Conservation (phyloP, 2,329 filamentous ascomycete genomes). For the Neopestalotiopsis sp. region DNA sequence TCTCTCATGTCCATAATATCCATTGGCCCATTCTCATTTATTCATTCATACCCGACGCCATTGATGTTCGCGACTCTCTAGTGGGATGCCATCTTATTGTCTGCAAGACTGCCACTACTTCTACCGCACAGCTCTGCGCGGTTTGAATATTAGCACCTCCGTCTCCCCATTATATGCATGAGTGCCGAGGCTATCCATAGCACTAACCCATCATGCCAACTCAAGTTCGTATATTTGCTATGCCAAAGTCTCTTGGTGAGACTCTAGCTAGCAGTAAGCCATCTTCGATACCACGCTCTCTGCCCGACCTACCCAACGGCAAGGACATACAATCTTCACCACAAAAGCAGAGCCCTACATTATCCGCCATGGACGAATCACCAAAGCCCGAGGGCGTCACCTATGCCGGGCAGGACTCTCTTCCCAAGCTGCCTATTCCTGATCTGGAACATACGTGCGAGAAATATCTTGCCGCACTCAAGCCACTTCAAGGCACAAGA, state of each 20-base stretch:
- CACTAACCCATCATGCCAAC: constrained; percentile 55
- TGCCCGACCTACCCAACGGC: constrained; percentile 38
- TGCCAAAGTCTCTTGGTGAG: constrained; percentile 75
- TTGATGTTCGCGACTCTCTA: constrained; percentile 35
- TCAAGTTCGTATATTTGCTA: constrained; percentile 73
- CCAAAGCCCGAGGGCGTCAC: constrained; percentile 76
- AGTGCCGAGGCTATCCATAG: constrained; percentile 50
- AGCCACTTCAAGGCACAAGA: constrained; percentile 78
- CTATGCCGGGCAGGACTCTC: constrained; percentile 84
- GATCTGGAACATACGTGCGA: constrained; percentile 79
- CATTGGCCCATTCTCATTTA: constrained; percentile 20
- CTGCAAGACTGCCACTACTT: constrained; percentile 92
- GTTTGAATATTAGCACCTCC: constrained; percentile 80
- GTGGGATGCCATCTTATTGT: constrained; percentile 81
- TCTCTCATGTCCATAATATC: constrained; percentile 18
- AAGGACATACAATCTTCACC: constrained; percentile 33
- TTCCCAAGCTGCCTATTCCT: constrained; percentile 92
- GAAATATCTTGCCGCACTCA: constrained; percentile 80
- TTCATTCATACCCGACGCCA: constrained; percentile 19
- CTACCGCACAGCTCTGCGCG: constrained; percentile 86
- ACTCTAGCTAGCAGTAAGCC: constrained; percentile 60
- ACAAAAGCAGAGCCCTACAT: constrained; percentile 37
- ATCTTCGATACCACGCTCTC: constrained; percentile 45
- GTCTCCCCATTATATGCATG: constrained; percentile 79
- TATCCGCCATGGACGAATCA: constrained; percentile 46